A percentile compares a stretch with the other conserved stretches of the same genome.
phyloP scores from a whole-genome alignment of 169 alveolate species.

The Eimeria necatrix region DNA sequence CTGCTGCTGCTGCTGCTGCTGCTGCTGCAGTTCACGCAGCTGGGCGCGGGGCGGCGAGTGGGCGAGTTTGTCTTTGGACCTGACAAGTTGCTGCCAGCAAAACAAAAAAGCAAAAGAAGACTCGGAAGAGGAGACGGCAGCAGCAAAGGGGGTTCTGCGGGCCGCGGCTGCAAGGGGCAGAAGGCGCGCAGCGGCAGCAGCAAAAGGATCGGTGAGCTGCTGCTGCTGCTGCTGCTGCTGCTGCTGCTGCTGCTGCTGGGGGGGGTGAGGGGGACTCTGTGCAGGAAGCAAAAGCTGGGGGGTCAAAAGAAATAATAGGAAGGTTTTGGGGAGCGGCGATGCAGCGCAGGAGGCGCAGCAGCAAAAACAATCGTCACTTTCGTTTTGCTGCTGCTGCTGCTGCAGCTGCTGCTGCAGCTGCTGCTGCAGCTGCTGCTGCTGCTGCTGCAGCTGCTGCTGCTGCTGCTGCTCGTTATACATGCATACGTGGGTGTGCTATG shows the following conservation, averaged over 20 bases:
- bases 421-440: no score
- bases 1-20: background rate
- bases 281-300: no score
- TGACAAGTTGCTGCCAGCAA: conserved; percentile 43
- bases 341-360: no score
- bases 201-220: conserved; percentile 30
- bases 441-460: no score
- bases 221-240: background rate
- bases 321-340: no score
- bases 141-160: conserved; percentile 75
- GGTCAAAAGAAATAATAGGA: no score
- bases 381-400: no score
- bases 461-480: no score
- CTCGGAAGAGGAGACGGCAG: conserved; percentile 75
- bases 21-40: conserved; percentile 55
- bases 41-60: conserved; percentile 52
- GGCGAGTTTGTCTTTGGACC: conserved; percentile 58
- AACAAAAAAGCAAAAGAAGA: background rate
- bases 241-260: background rate
- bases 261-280: no score
- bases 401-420: no score
- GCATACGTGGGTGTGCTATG: no score
- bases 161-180: conserved; percentile 78
- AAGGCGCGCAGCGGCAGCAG: conserved; percentile 75
- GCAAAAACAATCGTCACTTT: no score